Base-by-base conservation (phyloP, 192 early-diverging fungal species). In the Radiomyces spectabilis region DNA sequence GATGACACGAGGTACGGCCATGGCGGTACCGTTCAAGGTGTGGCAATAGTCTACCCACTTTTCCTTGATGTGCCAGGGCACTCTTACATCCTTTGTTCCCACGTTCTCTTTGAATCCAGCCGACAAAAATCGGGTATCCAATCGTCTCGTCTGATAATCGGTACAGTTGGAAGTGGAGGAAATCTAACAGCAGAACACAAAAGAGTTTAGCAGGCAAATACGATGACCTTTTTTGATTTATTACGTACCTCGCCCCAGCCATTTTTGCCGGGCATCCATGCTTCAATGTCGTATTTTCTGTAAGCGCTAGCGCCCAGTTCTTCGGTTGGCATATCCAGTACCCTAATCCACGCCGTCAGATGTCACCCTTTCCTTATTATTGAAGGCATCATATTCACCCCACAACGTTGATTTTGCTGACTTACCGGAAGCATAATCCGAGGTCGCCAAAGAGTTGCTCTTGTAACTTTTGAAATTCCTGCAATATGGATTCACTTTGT, bases 231-330 rank as follows among this genome's bases (percentile, higher is more conserved):
- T 55, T 12, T 34, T 15, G 13, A 34, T 19, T 24, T 33, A 52
- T 19, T n/a, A 38, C 33, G 62, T 59, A 84, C 79, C 66, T 92
- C 89, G 6, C 88, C 89, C 87, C 86, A 90, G 8, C 59, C 67
- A 24, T 81, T 72, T 42, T 86, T 73, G 8, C 91, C 94, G 5
- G 94, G 93, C 91, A 97, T 95, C 94, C 94, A 97, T 25, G 91
- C 92, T 65, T 97, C 94, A 51, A 97, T 91, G 50, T 97, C 94
- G 51, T 85, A 88, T 41, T 97, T 97, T 27, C 85, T 78, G 66
- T 85, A 89, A 0, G 94, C 92, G 39, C 86, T 89, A 8, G 91
- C 92, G 29, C 94, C 94, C 32, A 97, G 66, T 72, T 97, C 94
- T 30, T 88, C 73, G 0, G 88, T 91, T 12, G 94, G 89, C 94